Conservation (phyloP, 345 rosid species). For the Erysimum cheiranthoides region DNA sequence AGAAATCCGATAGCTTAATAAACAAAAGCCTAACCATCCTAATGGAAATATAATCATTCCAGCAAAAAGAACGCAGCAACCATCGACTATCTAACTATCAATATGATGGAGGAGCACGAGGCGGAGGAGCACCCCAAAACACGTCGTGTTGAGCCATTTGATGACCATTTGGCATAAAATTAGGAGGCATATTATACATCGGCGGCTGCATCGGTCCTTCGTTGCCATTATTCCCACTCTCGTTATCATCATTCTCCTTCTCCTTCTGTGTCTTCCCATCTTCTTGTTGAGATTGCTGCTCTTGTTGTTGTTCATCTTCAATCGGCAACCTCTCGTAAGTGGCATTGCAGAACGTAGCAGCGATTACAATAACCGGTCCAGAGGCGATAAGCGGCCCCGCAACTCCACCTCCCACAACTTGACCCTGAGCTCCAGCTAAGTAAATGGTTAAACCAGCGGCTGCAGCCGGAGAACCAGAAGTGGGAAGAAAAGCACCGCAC, state of each 20-base stretch:
- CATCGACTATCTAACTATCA: conserved; percentile 41
- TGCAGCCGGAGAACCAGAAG: conserved; percentile 74
- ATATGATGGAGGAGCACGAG: conserved; percentile 68
- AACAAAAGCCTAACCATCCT: conserved; percentile 42
- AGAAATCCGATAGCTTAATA: conserved; percentile 17
- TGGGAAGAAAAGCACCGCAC: conserved; percentile 75
- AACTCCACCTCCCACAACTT: conserved; percentile 84
- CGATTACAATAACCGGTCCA: conserved; percentile 86
- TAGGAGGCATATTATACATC: conserved; percentile 70
- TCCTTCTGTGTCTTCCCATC: conserved; percentile 49
- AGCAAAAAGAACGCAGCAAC: conserved; percentile 20
- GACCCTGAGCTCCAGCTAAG: conserved; percentile 88
- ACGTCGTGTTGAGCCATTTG: conserved; percentile 75
- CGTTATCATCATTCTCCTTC: conserved; percentile 45
- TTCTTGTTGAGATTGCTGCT: conserved; percentile 41
- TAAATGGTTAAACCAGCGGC: conserved; percentile 77
- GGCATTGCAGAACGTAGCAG: conserved; percentile 83
- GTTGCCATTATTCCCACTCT: conserved; percentile 30
- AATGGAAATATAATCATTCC: conserved; percentile 27
- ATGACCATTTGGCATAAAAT: conserved; percentile 69
- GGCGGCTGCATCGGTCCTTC: conserved; percentile 57
- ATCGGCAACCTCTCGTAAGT: conserved; percentile 82
- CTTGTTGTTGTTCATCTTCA: conserved; percentile 50
- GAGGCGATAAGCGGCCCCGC: conserved; percentile 74
- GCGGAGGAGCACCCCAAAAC: conserved; percentile 78